phyloP scores from a whole-genome alignment of 1,139 yeast genomes.

The Blastobotrys persicus region DNA sequence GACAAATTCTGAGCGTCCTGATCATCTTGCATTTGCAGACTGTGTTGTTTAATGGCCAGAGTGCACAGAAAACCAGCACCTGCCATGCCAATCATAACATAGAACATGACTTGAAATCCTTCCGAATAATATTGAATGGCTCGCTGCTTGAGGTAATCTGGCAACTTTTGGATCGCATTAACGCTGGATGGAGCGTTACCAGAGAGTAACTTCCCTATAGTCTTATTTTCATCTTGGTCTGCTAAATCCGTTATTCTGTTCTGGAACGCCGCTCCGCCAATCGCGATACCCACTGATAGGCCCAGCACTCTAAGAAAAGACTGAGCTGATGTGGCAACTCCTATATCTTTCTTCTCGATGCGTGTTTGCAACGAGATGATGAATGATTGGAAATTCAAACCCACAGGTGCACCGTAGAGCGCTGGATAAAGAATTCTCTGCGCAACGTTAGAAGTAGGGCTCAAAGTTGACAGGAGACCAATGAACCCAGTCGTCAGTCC shows the following conservation, averaged over 20 bases:
- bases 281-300: constrained; percentile 29
- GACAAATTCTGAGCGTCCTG: background rate
- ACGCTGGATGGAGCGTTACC: constrained; percentile 28
- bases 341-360: constrained; percentile 26
- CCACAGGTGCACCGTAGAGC: constrained; percentile 28
- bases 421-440: constrained; percentile 26
- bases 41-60: constrained; percentile 27
- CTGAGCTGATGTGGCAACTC: constrained; percentile 28
- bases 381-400: constrained; percentile 31
- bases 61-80: constrained; percentile 24
- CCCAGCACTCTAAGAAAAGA: constrained; percentile 29
- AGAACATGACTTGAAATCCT: constrained; percentile 25
- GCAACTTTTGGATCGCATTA: constrained; percentile 21
- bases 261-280: constrained; percentile 31
- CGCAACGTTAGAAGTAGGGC: constrained; percentile 25
- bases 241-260: constrained; percentile 24
- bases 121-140: constrained; percentile 23
- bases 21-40: constrained; percentile 16
- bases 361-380: constrained; percentile 28
- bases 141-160: constrained; percentile 12
- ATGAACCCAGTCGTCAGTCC: constrained; percentile 25
- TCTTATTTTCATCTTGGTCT: constrained; percentile 8
- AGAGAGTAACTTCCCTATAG: constrained; percentile 18
- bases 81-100: constrained; percentile 26
- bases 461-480: constrained; percentile 27